These are phyloP conservation scores for Botrytis fabae DNA, from an alignment of 2,329 filamentous ascomycete species.

Conservation along the genomic window DNA sequence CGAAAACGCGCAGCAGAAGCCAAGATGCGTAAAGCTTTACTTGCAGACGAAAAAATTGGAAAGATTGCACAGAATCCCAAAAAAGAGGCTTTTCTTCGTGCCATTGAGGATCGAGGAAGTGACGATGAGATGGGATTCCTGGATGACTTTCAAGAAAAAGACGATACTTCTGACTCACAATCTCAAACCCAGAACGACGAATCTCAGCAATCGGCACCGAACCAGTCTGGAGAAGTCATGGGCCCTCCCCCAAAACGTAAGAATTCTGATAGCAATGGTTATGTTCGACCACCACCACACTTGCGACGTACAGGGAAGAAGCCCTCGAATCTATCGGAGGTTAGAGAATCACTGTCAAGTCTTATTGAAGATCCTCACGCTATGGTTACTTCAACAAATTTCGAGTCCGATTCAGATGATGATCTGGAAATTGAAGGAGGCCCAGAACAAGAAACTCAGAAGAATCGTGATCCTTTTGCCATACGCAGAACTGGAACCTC, in stretches of 20 bases:
- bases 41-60: slow-evolving; percentile 85
- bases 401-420: slow-evolving; percentile 55
- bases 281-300: slow-evolving; percentile 57
- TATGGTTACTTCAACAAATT: slow-evolving; percentile 48
- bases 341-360: slow-evolving; percentile 79
- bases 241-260: slow-evolving; percentile 44
- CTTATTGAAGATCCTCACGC: slow-evolving; percentile 70
- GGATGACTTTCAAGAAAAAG: slow-evolving; percentile 51
- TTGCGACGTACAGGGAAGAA: slow-evolving; percentile 65
- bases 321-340: slow-evolving; percentile 74
- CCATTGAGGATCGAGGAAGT: slow-evolving; percentile 78
- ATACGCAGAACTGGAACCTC: slow-evolving; percentile 45
- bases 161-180: slow-evolving; percentile 44
- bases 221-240: slow-evolving; percentile 47
- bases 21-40: slow-evolving; percentile 85
- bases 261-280: slow-evolving; percentile 42
- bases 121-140: slow-evolving; percentile 79
- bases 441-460: slow-evolving; percentile 44
- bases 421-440: slow-evolving; percentile 54
- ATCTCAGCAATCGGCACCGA: slow-evolving; percentile 48
- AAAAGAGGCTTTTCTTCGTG: slow-evolving; percentile 84
- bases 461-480: slow-evolving; percentile 41
- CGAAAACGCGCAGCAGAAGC: slow-evolving; percentile 86
- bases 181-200: slow-evolving; percentile 42
- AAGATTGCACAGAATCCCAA: slow-evolving; percentile 88